phyloP scores from a whole-genome alignment of 1,139 yeast genomes.

The Candida sojae region DNA sequence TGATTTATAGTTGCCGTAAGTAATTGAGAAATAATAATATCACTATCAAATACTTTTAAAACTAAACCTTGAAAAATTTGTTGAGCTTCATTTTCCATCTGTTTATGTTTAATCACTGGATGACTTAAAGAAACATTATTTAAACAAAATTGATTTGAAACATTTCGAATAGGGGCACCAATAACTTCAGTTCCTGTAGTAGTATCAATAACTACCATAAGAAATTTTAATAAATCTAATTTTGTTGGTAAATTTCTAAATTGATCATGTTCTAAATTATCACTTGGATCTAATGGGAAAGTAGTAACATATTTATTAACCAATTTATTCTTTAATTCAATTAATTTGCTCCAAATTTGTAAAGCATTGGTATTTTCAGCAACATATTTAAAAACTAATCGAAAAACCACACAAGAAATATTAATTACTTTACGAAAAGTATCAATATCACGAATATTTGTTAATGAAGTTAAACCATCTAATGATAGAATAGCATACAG shows the following conservation, averaged over 20 bases:
- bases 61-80: slow-evolving; percentile 73
- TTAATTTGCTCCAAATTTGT: slow-evolving; percentile 44
- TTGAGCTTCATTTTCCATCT: slow-evolving; percentile 71
- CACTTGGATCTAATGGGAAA: slow-evolving; percentile 49
- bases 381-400: slow-evolving; percentile 42
- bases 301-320: slow-evolving; percentile 34
- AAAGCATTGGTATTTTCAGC: slow-evolving; percentile 47
- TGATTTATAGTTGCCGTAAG: slow-evolving; percentile 58
- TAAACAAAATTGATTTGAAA: slow-evolving; percentile 49
- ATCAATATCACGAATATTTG: slow-evolving; percentile 23
- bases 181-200: slow-evolving; percentile 57
- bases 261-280: slow-evolving; percentile 51
- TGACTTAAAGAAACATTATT: slow-evolving; percentile 64
- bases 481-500: slow-evolving; percentile 46
- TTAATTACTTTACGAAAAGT: slow-evolving; percentile 36
- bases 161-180: slow-evolving; percentile 10
- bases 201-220: slow-evolving; percentile 67
- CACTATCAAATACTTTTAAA: slow-evolving; percentile 55
- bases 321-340: slow-evolving; percentile 42
- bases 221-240: slow-evolving; percentile 70
- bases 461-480: slow-evolving; percentile 31
- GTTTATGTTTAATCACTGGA: slow-evolving; percentile 57
- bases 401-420: slow-evolving; percentile 36
- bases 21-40: slow-evolving; percentile 55
- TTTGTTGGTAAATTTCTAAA: slow-evolving; percentile 56